Base-by-base conservation (phyloP, 495 filamentous ascomycete species). In the Penicillium atrosanguineum region DNA sequence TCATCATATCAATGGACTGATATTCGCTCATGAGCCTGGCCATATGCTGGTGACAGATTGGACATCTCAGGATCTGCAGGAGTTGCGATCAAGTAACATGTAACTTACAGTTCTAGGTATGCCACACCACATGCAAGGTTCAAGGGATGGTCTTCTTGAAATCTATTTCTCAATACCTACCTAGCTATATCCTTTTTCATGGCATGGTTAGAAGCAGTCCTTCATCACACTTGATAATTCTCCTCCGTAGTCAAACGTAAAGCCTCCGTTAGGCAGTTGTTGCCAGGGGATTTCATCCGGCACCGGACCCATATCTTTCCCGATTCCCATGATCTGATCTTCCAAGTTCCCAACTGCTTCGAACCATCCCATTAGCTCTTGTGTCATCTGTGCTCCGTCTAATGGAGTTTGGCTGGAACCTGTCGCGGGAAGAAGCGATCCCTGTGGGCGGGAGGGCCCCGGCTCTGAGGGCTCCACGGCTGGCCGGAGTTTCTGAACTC, bases 31-130 rank as follows among this genome's bases (percentile, higher is more conserved):
- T 64, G 72, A 71, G 34, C 81, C 81, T 6, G 79, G 79, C 0
- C 71, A 80, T 58, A 83, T 85, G 80, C 56, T 83, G 42, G 68
- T 83, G 3, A 70, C 74, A 7, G 80, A 83, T 66, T 69, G 62
- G 64, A 67, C 60, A 1, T 42, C 36, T 7, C 53, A 46, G 9
- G 60, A 59, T 46, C 19, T 69, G 4, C 43, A 59, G 23, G 47
- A 41, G 9, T 45, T 67, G 39, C 37, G 46, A 38, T 46, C 55
- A 0, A 36, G 52, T 9, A 53, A 31, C 9, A 21, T 60, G 2
- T 64, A 50, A 31, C 4, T 15, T 34, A 34, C 14, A 14, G 3
- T 8, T 34, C 31, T 4, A 11, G 3, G 3, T 34, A 34, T 34
- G 8, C 31, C 11, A 34, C 3, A 34, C 31, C 9, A 23, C 23